Conservation (phyloP, 2,329 filamentous ascomycete species). For the Hymenoscyphus albidus region DNA sequence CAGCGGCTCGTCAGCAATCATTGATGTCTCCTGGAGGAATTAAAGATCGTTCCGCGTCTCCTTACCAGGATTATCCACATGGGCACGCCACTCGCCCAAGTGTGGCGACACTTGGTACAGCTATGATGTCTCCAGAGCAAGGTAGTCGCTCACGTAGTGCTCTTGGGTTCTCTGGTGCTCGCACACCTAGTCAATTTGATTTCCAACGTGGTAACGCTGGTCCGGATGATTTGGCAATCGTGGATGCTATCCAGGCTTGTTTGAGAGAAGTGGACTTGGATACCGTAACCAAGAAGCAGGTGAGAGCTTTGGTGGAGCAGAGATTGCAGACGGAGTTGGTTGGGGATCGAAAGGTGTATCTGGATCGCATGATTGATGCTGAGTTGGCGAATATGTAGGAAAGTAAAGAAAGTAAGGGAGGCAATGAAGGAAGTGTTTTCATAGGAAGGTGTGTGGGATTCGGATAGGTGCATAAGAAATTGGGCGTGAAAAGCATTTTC, state of each 20-base stretch:
- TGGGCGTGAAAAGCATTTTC: neutral
- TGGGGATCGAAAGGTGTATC: slow-evolving; percentile 81
- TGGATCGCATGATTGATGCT: slow-evolving; percentile 88
- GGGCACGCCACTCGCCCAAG: slow-evolving; percentile 47
- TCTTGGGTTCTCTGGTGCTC: slow-evolving; percentile 39
- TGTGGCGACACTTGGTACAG: slow-evolving; percentile 48
- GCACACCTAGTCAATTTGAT: slow-evolving; percentile 55
- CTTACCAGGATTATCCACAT: slow-evolving; percentile 54
- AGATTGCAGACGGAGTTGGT: slow-evolving; percentile 83
- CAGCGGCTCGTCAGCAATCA: slow-evolving; percentile 61
- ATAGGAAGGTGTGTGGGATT: too few relatives aligned
- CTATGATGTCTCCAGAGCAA: slow-evolving; percentile 39
- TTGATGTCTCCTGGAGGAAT: slow-evolving; percentile 59
- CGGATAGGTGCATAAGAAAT: neutral
- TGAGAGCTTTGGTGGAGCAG: slow-evolving; percentile 86
- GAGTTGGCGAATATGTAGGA: slow-evolving; percentile 87
- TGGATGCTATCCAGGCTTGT: slow-evolving; percentile 79
- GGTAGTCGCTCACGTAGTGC: slow-evolving; percentile 46
- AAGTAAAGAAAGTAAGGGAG: neutral
- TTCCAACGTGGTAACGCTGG: slow-evolving; percentile 57
- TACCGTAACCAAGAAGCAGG: slow-evolving; percentile 97
- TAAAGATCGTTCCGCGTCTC: slow-evolving; percentile 49
- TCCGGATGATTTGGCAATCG: slow-evolving; percentile 74
- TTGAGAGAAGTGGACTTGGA: slow-evolving; percentile 88
- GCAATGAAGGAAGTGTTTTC: too few relatives aligned